These are phyloP conservation scores for Eucommia ulmoides DNA, from an alignment of 257 asterid genomes.

Conservation along the genomic window DNA sequence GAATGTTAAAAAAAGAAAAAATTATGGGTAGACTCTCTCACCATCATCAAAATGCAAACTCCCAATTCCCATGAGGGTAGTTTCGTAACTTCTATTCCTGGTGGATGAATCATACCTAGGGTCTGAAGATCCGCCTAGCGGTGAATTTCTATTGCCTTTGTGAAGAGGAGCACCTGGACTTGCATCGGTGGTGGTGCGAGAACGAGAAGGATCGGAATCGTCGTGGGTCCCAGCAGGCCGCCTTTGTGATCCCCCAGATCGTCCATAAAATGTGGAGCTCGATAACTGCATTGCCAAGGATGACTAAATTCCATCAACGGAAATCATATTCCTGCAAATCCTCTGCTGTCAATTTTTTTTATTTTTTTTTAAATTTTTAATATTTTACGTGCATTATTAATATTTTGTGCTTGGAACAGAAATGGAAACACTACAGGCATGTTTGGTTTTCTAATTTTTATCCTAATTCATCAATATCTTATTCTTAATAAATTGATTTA, in stretches of 20 bases:
- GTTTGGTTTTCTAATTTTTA: not conserved
- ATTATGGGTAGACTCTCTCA: constrained; percentile 30
- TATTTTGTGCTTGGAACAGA: not conserved
- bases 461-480: no score
- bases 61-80: constrained; percentile 63
- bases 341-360: no score
- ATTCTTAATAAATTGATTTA: no score
- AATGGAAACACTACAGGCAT: not conserved
- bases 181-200: constrained; percentile 64
- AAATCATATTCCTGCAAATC: not conserved
- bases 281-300: constrained; percentile 45
- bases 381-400: not conserved
- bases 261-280: constrained; percentile 60
- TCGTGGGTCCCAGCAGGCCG: constrained; percentile 48
- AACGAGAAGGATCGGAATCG: constrained; percentile 57
- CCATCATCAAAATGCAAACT: constrained; percentile 52
- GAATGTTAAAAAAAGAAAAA: constrained; percentile 1
- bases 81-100: constrained; percentile 45
- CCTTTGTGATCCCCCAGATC: constrained; percentile 70
- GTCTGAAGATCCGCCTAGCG: constrained; percentile 57
- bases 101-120: constrained; percentile 49
- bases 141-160: constrained; percentile 53
- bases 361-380: no score
- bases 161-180: constrained; percentile 52
- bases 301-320: constrained; percentile 1